These are phyloP conservation scores for Tylopilus vinaceipallidus DNA, from an alignment of 768 basidiomycete genomes.

Conservation along the genomic window DNA sequence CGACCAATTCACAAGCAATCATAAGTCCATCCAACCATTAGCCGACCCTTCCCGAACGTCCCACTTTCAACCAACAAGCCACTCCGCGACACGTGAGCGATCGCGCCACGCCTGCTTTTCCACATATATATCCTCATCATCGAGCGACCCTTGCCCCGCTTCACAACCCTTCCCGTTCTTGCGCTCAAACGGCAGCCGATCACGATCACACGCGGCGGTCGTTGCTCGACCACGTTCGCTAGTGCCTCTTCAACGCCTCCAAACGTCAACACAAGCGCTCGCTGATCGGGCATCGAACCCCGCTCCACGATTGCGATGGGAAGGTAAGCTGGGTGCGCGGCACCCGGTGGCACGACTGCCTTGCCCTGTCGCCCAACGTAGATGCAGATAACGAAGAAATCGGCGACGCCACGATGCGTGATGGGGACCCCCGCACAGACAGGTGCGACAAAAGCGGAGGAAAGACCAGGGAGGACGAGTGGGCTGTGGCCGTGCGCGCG, in stretches of 20 bases:
- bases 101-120: slow-evolving; percentile 22
- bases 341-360: slow-evolving; percentile 78
- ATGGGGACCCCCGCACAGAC: slow-evolving; percentile 89
- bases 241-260: slow-evolving; percentile 66
- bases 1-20: too few relatives aligned
- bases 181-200: slow-evolving; percentile 71
- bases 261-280: slow-evolving; percentile 78
- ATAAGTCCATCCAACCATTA: slow-evolving; percentile 37
- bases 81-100: slow-evolving; percentile 46
- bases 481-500: slow-evolving; percentile 81
- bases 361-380: slow-evolving; percentile 89
- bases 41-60: slow-evolving; percentile 64
- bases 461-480: slow-evolving; percentile 85
- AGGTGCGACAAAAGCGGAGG: slow-evolving; percentile 87
- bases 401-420: slow-evolving; percentile 93
- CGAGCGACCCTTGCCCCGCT: slow-evolving; percentile 66
- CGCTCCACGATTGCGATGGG: slow-evolving; percentile 95
- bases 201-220: slow-evolving; percentile 95
- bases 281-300: slow-evolving; percentile 91
- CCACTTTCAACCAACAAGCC: slow-evolving; percentile 62
- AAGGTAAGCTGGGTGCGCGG: slow-evolving; percentile 66
- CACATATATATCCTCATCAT: slow-evolving; percentile 43
- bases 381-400: slow-evolving; percentile 87
- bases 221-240: slow-evolving; percentile 75
- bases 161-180: slow-evolving; percentile 41